Conservation (phyloP, 2,329 filamentous ascomycete genomes). For the Botrytis tulipae region DNA sequence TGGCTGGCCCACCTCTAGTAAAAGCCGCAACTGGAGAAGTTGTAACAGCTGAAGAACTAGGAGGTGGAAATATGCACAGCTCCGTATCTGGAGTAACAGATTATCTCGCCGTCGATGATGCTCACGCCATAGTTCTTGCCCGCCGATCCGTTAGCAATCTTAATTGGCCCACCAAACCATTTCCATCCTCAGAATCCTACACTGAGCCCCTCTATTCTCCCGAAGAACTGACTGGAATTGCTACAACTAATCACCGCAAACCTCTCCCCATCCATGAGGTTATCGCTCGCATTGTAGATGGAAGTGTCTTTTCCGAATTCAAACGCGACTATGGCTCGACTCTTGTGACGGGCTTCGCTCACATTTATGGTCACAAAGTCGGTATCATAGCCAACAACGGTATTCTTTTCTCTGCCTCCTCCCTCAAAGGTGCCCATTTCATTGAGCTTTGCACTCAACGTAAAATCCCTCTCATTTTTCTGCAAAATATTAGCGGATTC, state of each 20-base stretch:
- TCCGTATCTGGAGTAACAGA: constrained; percentile 92
- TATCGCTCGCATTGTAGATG: constrained; percentile 90
- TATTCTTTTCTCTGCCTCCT: constrained; percentile 85
- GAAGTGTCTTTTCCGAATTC: constrained; percentile 88
- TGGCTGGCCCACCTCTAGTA: constrained; percentile 89
- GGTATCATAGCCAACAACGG: constrained; percentile 96
- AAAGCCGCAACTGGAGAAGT: constrained; percentile 95
- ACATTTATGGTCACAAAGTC: constrained; percentile 84
- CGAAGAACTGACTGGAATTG: constrained; percentile 80
- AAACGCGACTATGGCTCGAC: constrained; percentile 88
- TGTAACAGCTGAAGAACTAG: constrained; percentile 85
- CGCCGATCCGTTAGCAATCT: constrained; percentile 82
- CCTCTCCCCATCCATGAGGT: constrained; percentile 85
- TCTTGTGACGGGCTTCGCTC: constrained; percentile 86
- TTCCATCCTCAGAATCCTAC: constrained; percentile 48
- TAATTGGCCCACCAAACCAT: constrained; percentile 69
- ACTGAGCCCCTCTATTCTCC: constrained; percentile 78
- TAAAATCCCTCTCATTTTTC: constrained; percentile 83
- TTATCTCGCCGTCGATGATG: constrained; percentile 91
- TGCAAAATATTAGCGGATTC: constrained; percentile 97
- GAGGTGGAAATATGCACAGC: constrained; percentile 85
- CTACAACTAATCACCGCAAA: constrained; percentile 83
- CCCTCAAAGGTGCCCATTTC: constrained; percentile 94
- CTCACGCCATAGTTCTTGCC: constrained; percentile 83
- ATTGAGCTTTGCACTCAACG: constrained; percentile 92